Base-by-base conservation (phyloP, 345 rosid genomes). In the Dimocarpus longan region DNA sequence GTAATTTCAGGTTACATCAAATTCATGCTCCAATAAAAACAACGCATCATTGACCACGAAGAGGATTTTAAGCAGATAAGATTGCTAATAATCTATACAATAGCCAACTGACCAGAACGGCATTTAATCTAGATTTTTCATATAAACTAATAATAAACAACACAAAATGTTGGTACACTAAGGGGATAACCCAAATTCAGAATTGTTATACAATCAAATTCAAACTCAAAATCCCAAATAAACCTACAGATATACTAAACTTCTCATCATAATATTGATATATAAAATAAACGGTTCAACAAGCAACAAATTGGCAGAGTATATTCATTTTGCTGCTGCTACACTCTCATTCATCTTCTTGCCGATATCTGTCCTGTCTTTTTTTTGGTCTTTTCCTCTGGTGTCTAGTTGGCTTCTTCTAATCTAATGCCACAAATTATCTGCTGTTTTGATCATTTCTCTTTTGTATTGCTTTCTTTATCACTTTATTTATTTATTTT, bases 321-420 rank as follows among this genome's bases (percentile, higher is more conserved):
- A 4, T 12, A 72, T 10, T 37, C 66, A 37, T 13, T 52, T 32
- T 48, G 28, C 37, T 66, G 46, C 8, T 1, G 22, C 50, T 66
- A 54, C 21, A 62, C 26, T 62, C 50, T 13, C 65, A 19, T 50
- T 66, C 50, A 66, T 56, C 28, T 50, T 48, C 68, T 28, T 65
- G 42, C 16, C 28, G 26, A 22, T 60, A n/a, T 10, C 42, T 65
- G 19, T 26, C 42, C 18, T 10, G 37, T 6, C 28, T 12, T 52
- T 66, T 28, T 21, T 43, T 16, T 1, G 37, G 37, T 68, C 62
- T 16, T 15, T 15, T 60, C 68, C 59, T 26, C 43, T 10, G 0
- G 21, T 0, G 42, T 39, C 39, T 21, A 52, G 37, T 79, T 26
- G 65, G 60, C 67, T 64, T 76, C 70, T 68, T 80, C 79, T 43